Evolutionary conservation across 129 eudicot species (phyloP).

Genomic region (Tanacetum coccineum): DNA sequence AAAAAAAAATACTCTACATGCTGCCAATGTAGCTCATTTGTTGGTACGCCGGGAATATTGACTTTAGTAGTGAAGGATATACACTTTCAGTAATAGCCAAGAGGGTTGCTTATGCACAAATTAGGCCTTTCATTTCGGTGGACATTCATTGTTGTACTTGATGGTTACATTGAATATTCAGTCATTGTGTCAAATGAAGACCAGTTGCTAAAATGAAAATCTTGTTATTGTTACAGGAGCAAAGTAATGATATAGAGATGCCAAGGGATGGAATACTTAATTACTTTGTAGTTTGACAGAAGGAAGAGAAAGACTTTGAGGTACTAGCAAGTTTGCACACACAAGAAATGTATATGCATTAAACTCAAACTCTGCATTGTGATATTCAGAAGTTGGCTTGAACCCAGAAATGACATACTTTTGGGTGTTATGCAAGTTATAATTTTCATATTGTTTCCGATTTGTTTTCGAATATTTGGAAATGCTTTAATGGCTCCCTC

Average conservation of each 20-base stretch:
- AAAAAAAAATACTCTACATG: too few relatives aligned
- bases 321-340: constrained; percentile 29
- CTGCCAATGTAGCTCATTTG: too few relatives aligned
- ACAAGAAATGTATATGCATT: too few relatives aligned
- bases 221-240: constrained; percentile 46
- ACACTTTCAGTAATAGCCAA: not conserved
- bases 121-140: constrained; percentile 4
- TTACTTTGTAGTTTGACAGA: constrained; percentile 17
- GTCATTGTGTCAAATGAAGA: constrained; percentile 21
- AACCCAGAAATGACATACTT: constrained; percentile 23
- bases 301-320: constrained; percentile 28
- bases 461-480: too few relatives aligned
- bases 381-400: constrained; percentile 9
- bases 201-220: constrained; percentile 24
- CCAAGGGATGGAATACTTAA: constrained; percentile 23
- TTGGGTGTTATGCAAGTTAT: constrained; percentile 19
- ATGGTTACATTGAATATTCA: constrained; percentile 3
- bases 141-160: constrained; percentile 12
- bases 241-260: constrained; percentile 48
- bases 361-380: constrained; percentile 19
- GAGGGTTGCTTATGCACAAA: not conserved
- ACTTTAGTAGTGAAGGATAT: constrained; percentile 3
- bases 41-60: not conserved
- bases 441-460: too few relatives aligned
- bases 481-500: too few relatives aligned